Base-by-base conservation (phyloP, 2,329 filamentous ascomycete genomes). In the Thielaviopsis ethacetica region DNA sequence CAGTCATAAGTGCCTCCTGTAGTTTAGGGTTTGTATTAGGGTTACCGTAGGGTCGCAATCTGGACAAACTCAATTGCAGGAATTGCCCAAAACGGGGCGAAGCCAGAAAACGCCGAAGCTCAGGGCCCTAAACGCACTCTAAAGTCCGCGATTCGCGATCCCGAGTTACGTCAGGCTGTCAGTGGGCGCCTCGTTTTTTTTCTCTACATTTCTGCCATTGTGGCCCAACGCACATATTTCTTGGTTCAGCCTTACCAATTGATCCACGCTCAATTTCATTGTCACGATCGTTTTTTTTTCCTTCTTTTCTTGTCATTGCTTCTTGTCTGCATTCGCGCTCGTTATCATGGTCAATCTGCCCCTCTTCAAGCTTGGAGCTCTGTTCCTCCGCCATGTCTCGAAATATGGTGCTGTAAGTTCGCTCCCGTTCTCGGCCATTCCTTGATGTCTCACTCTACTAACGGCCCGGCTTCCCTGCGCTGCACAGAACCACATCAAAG, bases 371-470 rank as follows among this genome's bases (percentile, higher is more conserved):
- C 79, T 85, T 63, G 82, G 77, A 22, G 70, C 81, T 59, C 74
- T 85, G 53, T 82, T 85, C 64, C 73, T 85, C 66, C 77, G 80
- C 64, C 82, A 85, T 67, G 71, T 85, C 57, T 85, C 82, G 59
- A 85, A 85, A 71, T 85, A 85, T 74, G 82, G 82, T 66, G 82
- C 82, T 59, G 82, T 85, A 77, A 64, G 80, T 71, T 53, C 27
- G n/a, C 26, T 24, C 57, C 10, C 24, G 19, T 49, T 44, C 38
- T 15, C 19, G 10, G 30, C 41, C 22, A 49, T 7, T 22, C 44
- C 53, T n/a, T 13, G n/a, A 30, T 22, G 17, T 15, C 21, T n/a
- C 26, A 51, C 44, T 38, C 34, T 47, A 21, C 53, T 26, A 17
- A 24, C 49, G 22, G 57, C 15, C 15, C 34, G 7, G 10, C 22